phyloP scores from a whole-genome alignment of 306 rosid genomes.

The Cucumis hystrix region DNA sequence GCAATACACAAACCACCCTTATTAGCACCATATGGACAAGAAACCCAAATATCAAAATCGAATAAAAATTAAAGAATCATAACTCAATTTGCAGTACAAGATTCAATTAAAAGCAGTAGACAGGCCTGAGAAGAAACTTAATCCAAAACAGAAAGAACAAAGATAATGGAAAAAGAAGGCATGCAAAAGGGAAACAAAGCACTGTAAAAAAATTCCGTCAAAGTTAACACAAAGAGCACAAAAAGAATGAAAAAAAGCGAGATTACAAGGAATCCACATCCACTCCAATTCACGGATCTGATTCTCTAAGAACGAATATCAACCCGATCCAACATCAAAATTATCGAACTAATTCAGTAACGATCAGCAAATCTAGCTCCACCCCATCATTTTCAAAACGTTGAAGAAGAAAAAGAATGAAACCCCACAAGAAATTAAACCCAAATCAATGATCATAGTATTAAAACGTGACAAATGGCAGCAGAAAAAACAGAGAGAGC shows the following conservation, averaged over 20 bases:
- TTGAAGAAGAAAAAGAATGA: neutral
- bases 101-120: neutral
- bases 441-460: neutral
- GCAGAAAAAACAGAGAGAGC: neutral
- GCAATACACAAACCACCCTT: neutral
- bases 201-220: neutral
- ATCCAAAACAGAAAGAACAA: neutral
- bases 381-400: neutral
- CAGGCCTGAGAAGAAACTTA: neutral
- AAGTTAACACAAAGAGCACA: neutral
- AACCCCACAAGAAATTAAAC: neutral
- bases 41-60: neutral
- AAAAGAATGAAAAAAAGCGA: neutral
- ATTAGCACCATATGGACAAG: neutral
- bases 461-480: neutral
- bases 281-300: neutral
- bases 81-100: neutral
- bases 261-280: neutral
- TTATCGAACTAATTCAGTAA: neutral
- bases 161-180: neutral
- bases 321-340: neutral
- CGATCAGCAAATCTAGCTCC: neutral
- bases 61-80: neutral
- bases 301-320: neutral
- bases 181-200: neutral